A percentile compares a stretch with the other conserved stretches of the same genome.
These are phyloP conservation scores for Pseudozyma sp. DNA, from an alignment of 1,284 basidiomycete species.

Conservation along the genomic window DNA sequence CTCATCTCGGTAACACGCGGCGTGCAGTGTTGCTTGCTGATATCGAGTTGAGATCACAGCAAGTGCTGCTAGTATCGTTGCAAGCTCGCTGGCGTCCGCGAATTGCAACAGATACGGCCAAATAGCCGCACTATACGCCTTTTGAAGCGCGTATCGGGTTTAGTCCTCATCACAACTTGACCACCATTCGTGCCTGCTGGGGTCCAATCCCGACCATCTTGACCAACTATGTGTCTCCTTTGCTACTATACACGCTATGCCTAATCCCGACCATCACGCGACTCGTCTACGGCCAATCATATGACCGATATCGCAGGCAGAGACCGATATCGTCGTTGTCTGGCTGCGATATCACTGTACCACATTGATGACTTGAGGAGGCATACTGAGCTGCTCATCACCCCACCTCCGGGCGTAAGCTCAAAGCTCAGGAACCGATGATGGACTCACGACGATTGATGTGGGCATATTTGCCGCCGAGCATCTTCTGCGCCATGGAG, in stretches of 20 bases:
- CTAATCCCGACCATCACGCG: slow-evolving; percentile 7
- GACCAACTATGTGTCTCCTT: neutral
- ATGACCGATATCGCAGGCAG: too few relatives aligned
- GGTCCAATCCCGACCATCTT: neutral
- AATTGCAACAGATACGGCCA: too few relatives aligned
- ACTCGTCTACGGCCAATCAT: neutral
- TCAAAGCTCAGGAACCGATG: too few relatives aligned
- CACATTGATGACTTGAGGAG: too few relatives aligned
- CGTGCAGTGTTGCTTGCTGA: neutral
- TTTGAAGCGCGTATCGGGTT: neutral
- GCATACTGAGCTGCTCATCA: neutral
- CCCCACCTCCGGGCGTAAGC: neutral
- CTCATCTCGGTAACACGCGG: too few relatives aligned
- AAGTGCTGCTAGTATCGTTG: neutral
- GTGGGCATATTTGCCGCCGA: too few relatives aligned
- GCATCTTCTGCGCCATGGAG: too few relatives aligned
- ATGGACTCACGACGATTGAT: too few relatives aligned
- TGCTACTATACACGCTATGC: neutral
- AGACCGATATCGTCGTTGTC: too few relatives aligned
- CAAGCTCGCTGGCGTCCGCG: too few relatives aligned
- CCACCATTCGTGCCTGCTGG: neutral
- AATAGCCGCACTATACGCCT: too few relatives aligned
- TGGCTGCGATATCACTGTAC: too few relatives aligned
- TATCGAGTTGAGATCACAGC: neutral
- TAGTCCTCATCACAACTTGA: neutral